Evolutionary conservation across 2,329 filamentous ascomycete genomes (phyloP), one percentile per base, ranked within the genome.

Genomic region (Colletotrichum sp.): DNA sequence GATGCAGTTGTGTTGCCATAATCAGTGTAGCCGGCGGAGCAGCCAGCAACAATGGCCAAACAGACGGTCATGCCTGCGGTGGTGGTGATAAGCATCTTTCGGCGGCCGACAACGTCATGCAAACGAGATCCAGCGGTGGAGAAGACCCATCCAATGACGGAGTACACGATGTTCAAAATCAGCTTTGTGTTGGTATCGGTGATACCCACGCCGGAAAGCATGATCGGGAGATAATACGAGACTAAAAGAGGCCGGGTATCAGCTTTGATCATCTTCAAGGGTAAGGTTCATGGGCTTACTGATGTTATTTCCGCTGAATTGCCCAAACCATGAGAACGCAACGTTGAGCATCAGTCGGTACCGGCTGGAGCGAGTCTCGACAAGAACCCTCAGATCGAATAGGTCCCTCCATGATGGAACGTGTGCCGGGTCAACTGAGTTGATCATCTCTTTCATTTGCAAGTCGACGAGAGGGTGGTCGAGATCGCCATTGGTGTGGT

Each of bases 401-500:
- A 84, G 73, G 76, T 86, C 82, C 36, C 81, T 83, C 79, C 82
- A 83, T 3, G 83, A 85, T 18, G 71, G 48, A 16, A 61, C 55
- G 28, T 66, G 55, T 6, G 72, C 10, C 2, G 72, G 70, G 15
- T 60, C 61, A 7, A 74, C 32, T 24, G 66, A 70, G 13, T 21
- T 70, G 15, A 85, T 69, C 69, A 78, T 78, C 55, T 78, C 76
- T 30, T 61, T 76, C 58, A 76, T 76, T 36, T 76, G 70, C 6
- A 73, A 55, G 9, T 58, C 64, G 21, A 76, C 73, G n/a, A 76
- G 73, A 12, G 73, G 73, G 24, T 73, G 83, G 32, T 83, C 78
- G 24, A 73, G 77, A 71, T 88, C 84, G 21, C 85, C 86, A 60
- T 87, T 85, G 30, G 86, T 88, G 74, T 91, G 90, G 75, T 86